Conservation (phyloP, 2,329 filamentous ascomycete genomes). For the Colletotrichum abscissum region DNA sequence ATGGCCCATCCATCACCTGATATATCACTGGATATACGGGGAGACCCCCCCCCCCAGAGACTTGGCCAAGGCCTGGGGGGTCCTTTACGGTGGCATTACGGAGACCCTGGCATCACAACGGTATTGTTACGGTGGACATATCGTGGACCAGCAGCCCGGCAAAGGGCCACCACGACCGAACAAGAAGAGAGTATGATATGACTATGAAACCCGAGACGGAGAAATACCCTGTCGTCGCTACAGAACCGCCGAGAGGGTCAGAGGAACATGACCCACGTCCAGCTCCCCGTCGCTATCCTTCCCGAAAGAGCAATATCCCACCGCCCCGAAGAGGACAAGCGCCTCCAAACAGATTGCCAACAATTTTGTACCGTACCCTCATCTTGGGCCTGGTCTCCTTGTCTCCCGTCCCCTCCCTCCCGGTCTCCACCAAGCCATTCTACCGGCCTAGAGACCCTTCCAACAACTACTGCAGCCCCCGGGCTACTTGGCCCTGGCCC, state of each 20-base stretch:
- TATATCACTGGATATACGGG: not conserved
- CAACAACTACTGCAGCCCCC: constrained; percentile 42
- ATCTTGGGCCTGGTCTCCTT: not conserved
- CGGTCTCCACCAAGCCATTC: constrained; percentile 9
- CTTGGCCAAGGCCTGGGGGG: not conserved
- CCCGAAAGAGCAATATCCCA: constrained; percentile 46
- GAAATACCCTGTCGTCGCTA: constrained; percentile 12
- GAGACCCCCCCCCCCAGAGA: not conserved
- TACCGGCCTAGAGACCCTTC: not conserved
- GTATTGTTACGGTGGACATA: constrained; percentile 10
- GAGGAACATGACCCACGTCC: not conserved
- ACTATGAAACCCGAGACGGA: constrained; percentile 3
- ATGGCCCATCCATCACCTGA: constrained; percentile 32
- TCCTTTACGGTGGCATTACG: not conserved
- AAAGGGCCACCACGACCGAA: constrained; percentile 15
- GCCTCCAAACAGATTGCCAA: constrained; percentile 33
- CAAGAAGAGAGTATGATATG: constrained; percentile 15
- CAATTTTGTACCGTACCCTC: not conserved
- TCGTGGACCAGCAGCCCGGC: constrained; percentile 8
- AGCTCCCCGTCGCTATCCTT: constrained; percentile 34
- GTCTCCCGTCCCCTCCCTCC: not conserved
- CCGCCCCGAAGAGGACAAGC: constrained; percentile 47
- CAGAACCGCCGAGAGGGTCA: constrained; percentile 15
- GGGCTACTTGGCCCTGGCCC: constrained; percentile 42
- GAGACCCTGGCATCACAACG: not conserved